Evolutionary conservation across 2,329 filamentous ascomycete genomes (phyloP).

Genomic region (Colletotrichum gigasporum): DNA sequence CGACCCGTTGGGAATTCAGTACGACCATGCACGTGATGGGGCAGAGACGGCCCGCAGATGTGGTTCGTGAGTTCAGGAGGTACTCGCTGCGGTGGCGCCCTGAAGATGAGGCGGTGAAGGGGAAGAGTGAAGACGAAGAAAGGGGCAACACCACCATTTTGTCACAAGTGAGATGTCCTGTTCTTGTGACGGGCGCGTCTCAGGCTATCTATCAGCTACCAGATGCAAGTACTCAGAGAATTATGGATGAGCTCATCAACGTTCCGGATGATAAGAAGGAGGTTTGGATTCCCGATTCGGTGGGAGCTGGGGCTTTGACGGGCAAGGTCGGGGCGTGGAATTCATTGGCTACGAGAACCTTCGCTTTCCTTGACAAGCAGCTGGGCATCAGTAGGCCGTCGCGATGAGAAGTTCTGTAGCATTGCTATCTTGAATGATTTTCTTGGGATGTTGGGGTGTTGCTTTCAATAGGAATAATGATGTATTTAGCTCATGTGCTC

Average conservation of each 20-base stretch:
- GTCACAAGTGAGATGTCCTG: neutral
- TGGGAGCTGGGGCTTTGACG: neutral
- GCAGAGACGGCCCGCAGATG: neutral
- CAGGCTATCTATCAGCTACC: neutral
- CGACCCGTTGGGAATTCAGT: neutral
- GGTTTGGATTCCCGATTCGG: neutral
- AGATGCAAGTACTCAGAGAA: neutral
- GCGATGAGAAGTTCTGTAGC: neutral
- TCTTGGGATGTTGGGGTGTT: too few species aligned
- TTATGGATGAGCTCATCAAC: neutral
- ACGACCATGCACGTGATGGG: conserved; percentile 7
- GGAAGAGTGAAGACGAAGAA: neutral
- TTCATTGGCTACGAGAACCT: neutral
- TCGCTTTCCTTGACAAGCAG: neutral
- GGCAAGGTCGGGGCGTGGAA: neutral
- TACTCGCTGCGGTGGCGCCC: neutral
- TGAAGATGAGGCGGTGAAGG: neutral
- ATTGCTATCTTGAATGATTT: too few species aligned
- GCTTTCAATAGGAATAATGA: too few species aligned
- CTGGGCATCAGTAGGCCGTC: neutral
- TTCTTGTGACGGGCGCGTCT: neutral
- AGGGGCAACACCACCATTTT: neutral
- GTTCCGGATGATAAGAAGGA: neutral
- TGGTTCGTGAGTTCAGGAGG: neutral
- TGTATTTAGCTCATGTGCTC: too few species aligned